These are phyloP conservation scores for Castanospermum australe DNA, from an alignment of 306 rosid genomes.

Conservation along the genomic window DNA sequence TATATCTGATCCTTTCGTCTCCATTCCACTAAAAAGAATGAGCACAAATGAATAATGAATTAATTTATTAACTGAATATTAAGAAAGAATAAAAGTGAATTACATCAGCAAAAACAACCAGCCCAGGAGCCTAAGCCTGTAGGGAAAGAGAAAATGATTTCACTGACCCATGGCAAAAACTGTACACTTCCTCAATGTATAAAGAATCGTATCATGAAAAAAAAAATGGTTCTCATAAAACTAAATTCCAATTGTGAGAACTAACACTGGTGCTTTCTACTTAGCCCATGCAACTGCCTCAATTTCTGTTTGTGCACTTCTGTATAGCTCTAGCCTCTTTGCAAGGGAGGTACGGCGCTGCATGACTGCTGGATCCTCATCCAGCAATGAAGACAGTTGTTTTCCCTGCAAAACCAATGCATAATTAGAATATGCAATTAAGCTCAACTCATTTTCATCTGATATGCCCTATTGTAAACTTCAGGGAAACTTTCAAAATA, in stretches of 20 bases:
- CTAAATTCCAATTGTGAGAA: not conserved
- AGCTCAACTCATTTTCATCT: not conserved
- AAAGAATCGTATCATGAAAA: slow-evolving; percentile 7
- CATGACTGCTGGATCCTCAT: slow-evolving; percentile 96
- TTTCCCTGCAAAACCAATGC: slow-evolving; percentile 52
- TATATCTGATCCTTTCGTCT: not conserved
- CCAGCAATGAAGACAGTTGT: slow-evolving; percentile 68
- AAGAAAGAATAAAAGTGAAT: slow-evolving; percentile 20
- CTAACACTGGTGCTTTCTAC: slow-evolving; percentile 39
- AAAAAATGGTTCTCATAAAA: not conserved
- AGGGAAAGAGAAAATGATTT: slow-evolving; percentile 4
- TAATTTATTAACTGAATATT: not conserved
- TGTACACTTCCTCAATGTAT: not conserved
- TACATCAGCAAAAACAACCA: not conserved
- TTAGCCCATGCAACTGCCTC: slow-evolving; percentile 96
- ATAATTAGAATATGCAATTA: slow-evolving; percentile 4
- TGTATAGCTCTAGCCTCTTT: slow-evolving; percentile 87
- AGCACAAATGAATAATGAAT: not conserved
- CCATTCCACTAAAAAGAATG: not conserved
- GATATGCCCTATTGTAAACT: not conserved
- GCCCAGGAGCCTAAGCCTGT: not conserved
- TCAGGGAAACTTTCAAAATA: slow-evolving; percentile 1
- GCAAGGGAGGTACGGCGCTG: slow-evolving; percentile 70
- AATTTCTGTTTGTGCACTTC: slow-evolving; percentile 89
- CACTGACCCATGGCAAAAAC: not conserved